Evolutionary conservation across 1,284 basidiomycete genomes (phyloP), one percentile per base, ranked within the genome.

Genomic region (Leccinum pachyderme): DNA sequence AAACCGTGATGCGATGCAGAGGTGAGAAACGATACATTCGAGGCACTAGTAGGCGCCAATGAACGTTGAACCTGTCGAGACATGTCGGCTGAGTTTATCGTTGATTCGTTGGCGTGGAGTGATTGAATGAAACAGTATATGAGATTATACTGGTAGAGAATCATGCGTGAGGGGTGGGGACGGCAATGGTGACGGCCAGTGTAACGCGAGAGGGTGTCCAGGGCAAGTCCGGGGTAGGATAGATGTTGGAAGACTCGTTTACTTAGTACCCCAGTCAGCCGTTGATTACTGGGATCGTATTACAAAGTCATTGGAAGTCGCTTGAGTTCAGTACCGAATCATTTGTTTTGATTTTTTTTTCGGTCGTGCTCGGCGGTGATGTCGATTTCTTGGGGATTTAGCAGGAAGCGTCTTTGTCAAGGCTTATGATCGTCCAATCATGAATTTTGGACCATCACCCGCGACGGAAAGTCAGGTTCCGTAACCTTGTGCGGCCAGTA

Each of bases 341-440:
- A 53, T 64, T 43, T 15, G 13, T 11, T 47, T n/a, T 25, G 32
- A 25, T 46, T 32, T n/a, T n/a, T n/a, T n/a, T n/a, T n/a, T n/a
- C n/a, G n/a, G n/a, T n/a, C n/a, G n/a, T n/a, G n/a, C n/a, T n/a
- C n/a, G n/a, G n/a, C n/a, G n/a, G 15, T 39, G 9, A 67, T 96
- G 15, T 73, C 8, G 81, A 24, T 79, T 92, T 0, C 89, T 96
- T 59, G n/a, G n/a, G n/a, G n/a, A n/a, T n/a, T n/a, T n/a, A n/a
- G n/a, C n/a, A n/a, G n/a, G 86, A 89, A 63, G 81, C 86, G 2
- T 86, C 87, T 50, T 69, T 96, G n/a, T 75, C 87, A 0, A 84
- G n/a, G 94, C 51, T 69, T 96, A n/a, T 94, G 93, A 91, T 89
- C 92, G 2, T 81, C 95, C 95, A 0, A 80, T 98, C 7, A 74